Percentiles rank a stretch among this genome's conserved stretches.
phyloP scores from a whole-genome alignment of 768 basidiomycete genomes.

The Ramaria rubella region DNA sequence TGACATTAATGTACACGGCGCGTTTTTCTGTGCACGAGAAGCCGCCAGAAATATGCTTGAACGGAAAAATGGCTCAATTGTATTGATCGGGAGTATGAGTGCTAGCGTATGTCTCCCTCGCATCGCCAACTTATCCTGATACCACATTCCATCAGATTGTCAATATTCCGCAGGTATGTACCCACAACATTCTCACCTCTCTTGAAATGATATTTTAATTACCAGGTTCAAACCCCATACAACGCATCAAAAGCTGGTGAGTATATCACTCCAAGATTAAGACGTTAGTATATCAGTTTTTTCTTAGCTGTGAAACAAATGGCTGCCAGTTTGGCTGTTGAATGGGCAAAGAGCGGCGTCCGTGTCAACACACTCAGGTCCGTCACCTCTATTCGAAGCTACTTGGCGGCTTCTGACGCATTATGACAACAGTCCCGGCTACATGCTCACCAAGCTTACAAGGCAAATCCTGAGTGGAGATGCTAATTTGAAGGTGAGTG shows the following conservation, averaged over 20 bases:
- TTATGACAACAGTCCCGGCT: conserved; percentile 62
- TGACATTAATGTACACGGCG: conserved; percentile 92
- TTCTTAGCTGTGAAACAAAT: conserved; percentile 80
- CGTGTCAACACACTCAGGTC: conserved; percentile 79
- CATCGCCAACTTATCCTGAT: conserved; percentile 7
- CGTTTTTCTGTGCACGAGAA: conserved; percentile 94
- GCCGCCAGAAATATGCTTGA: conserved; percentile 90
- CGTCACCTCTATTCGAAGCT: neutral
- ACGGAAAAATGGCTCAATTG: conserved; percentile 69
- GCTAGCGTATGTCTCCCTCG: conserved; percentile 53
- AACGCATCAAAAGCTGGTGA: conserved; percentile 90
- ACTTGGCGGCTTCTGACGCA: neutral
- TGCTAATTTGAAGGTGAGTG: conserved; percentile 61
- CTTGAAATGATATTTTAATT: neutral
- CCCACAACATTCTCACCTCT: neutral
- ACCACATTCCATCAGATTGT: conserved; percentile 48
- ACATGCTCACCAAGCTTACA: conserved; percentile 90
- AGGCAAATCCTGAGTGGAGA: conserved; percentile 73
- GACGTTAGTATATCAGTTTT: neutral
- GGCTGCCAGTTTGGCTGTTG: conserved; percentile 87
- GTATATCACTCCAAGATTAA: conserved; percentile 11
- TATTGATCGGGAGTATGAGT: conserved; percentile 87
- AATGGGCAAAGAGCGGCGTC: conserved; percentile 89
- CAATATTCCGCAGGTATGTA: conserved; percentile 75
- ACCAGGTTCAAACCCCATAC: conserved; percentile 84